Conservation (phyloP, 1,284 basidiomycete genomes). For the Malassezia vespertilionis region DNA sequence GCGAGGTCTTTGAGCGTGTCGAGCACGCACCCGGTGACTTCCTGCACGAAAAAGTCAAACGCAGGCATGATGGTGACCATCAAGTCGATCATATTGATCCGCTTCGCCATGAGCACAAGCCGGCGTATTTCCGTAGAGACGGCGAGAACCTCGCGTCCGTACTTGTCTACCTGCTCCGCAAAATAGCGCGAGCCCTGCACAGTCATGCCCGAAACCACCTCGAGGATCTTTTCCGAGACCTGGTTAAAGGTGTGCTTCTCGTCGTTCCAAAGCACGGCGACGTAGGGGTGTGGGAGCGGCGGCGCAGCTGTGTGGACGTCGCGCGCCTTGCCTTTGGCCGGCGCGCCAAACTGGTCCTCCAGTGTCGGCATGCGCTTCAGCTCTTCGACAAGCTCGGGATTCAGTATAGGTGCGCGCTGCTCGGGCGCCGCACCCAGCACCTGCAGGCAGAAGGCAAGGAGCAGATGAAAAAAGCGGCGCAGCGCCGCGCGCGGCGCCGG, state of each 20-base stretch:
- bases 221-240: slow-evolving; percentile 50
- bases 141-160: slow-evolving; percentile 72
- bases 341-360: slow-evolving; percentile 50
- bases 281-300: slow-evolving; percentile 56
- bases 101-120: slow-evolving; percentile 67
- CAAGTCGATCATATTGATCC: slow-evolving; percentile 76
- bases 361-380: slow-evolving; percentile 62
- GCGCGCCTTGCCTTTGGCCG: slow-evolving; percentile 19
- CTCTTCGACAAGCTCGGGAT: slow-evolving; percentile 54
- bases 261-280: slow-evolving; percentile 87
- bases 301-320: slow-evolving; percentile 14
- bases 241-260: slow-evolving; percentile 92
- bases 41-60: slow-evolving; percentile 80
- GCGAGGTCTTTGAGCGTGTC: slow-evolving; percentile 37
- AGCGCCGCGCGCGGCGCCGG: slow-evolving; percentile 61
- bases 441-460: slow-evolving; percentile 72
- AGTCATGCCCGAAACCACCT: slow-evolving; percentile 9
- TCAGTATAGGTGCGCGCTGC: slow-evolving; percentile 54
- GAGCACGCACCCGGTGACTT: slow-evolving; percentile 56
- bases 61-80: slow-evolving; percentile 79
- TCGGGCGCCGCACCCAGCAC: slow-evolving; percentile 75
- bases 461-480: slow-evolving; percentile 62
- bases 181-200: slow-evolving; percentile 53
- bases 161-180: slow-evolving; percentile 63
- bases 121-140: slow-evolving; percentile 60